These are phyloP conservation scores for Takakia lepidozioides DNA, from an alignment of 225 moss, liverwort and hornwort genomes.

Conservation along the genomic window DNA sequence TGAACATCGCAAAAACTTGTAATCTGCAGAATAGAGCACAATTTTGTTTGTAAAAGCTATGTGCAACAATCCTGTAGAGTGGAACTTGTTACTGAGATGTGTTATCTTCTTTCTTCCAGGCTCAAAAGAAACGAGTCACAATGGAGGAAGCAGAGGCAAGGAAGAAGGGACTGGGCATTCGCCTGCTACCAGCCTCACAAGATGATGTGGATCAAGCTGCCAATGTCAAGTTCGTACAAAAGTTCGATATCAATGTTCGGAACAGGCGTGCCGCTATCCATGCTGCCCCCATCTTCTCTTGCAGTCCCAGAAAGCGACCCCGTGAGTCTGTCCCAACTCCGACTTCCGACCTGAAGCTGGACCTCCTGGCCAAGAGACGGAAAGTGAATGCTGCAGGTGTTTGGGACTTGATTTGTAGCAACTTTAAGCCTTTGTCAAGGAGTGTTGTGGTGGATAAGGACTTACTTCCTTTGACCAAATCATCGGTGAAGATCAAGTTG, in stretches of 20 bases:
- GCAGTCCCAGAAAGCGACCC: slow-evolving; percentile 15
- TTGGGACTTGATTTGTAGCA: slow-evolving; percentile 59
- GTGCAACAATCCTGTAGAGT: no score
- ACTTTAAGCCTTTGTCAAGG: slow-evolving; percentile 56
- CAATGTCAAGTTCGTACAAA: slow-evolving; percentile 55
- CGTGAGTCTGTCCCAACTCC: slow-evolving; percentile 19
- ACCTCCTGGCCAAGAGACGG: slow-evolving; percentile 79
- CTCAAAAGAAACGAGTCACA: slow-evolving; percentile 87
- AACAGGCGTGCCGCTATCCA: slow-evolving; percentile 83
- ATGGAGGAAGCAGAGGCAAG: slow-evolving; percentile 73
- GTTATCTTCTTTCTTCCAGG: slow-evolving; percentile 22
- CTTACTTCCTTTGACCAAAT: slow-evolving; percentile 12
- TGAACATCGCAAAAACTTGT: no score
- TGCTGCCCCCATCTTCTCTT: slow-evolving; percentile 80
- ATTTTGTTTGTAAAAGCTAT: no score
- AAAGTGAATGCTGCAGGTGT: slow-evolving; percentile 63
- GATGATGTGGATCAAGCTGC: slow-evolving; percentile 67
- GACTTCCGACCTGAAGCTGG: slow-evolving; percentile 41
- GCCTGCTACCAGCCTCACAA: slow-evolving; percentile 59
- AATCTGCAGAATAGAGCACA: no score
- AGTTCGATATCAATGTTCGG: slow-evolving; percentile 64
- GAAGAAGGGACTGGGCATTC: slow-evolving; percentile 67
- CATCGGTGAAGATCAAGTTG: slow-evolving; percentile 51
- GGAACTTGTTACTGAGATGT: not conserved
- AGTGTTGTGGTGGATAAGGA: slow-evolving; percentile 31